Evolutionary conservation across 768 basidiomycete species (phyloP), one percentile per base, ranked within the genome.

Genomic region (Mycena capillaripes): DNA sequence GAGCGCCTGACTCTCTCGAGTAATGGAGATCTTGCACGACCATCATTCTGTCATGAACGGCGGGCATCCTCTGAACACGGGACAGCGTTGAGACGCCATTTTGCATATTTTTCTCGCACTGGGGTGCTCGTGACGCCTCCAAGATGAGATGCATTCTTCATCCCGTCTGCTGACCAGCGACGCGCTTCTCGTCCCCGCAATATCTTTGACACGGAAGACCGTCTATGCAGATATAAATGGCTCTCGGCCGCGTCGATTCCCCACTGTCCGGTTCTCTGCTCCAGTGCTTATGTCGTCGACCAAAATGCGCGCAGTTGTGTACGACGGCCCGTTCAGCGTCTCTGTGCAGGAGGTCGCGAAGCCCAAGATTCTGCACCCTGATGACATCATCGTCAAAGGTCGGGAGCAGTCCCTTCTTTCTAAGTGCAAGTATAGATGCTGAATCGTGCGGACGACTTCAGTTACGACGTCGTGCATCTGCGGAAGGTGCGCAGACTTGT

Each of bases 381-480:
- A 88, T 79, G 88, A 89, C 76, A 80, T 89, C 66, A 85, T 89
- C 61, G 86, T 89, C 30, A 87, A 82, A 81, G 79, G 87, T 84
- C 38, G 77, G 66, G 32, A 40, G 55, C 25, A n/a, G 53, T 52
- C 9, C 21, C 36, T 25, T 25, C 32, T 38, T 38, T 38, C 38
- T 38, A 38, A 11, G 36, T 36, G 16, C 8, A 21, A 17, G 6
- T 44, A 14, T 11, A 17, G 19, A 11, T 14, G 14, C 42, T 44
- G 14, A 44, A 44, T 19, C 16, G 7, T 36, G n/a, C n/a, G n/a
- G n/a, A n/a, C n/a, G 14, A 2, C 42, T 21, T 6, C 19, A 88
- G 87, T 87, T 25, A 88, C 87, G 6, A 88, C 87, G 5, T 83
- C 86, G 52, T 87, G 87, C 67, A 88, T 88, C 68, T 88, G 87